These are phyloP conservation scores for Rachicladosporium sp. DNA, from an alignment of 2,329 filamentous ascomycete species.

Conservation along the genomic window DNA sequence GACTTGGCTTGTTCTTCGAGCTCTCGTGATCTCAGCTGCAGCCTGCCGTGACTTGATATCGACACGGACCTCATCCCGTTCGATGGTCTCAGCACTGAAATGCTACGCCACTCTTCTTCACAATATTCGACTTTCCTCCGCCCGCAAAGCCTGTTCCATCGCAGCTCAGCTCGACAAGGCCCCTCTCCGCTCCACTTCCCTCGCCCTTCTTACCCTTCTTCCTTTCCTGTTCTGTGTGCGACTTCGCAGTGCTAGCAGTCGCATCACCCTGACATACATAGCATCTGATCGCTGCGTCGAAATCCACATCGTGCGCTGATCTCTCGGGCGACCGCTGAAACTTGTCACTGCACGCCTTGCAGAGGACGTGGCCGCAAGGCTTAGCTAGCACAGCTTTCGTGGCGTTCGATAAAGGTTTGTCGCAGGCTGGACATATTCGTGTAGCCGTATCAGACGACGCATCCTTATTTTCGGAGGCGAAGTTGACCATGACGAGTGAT, in stretches of 20 bases:
- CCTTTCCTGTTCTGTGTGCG: constrained; percentile 10
- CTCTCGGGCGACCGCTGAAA: constrained; percentile 58
- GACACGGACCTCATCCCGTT: too few species aligned
- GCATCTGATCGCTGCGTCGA: constrained; percentile 48
- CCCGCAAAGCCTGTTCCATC: constrained; percentile 91
- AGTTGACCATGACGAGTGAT: constrained; percentile 61
- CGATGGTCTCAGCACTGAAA: constrained; percentile 51
- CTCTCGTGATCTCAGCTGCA: too few species aligned
- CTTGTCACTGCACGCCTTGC: constrained; percentile 68
- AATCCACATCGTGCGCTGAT: constrained; percentile 44
- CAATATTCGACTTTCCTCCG: constrained; percentile 61
- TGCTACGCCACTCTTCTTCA: constrained; percentile 64
- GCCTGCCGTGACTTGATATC: too few species aligned
- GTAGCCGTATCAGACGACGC: constrained; percentile 21
- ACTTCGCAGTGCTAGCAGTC: constrained; percentile 30
- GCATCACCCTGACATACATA: constrained; percentile 80
- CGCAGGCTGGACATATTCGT: constrained; percentile 70
- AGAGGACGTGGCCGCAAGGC: constrained; percentile 85
- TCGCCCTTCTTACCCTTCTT: constrained; percentile 16
- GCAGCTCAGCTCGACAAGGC: constrained; percentile 65
- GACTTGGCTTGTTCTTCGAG: too few species aligned
- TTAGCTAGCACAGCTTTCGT: constrained; percentile 72
- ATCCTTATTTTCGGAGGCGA: constrained; percentile 49
- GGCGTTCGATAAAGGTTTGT: constrained; percentile 69
- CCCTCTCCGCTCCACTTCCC: constrained; percentile 38